Evolutionary conservation across 768 basidiomycete species (phyloP).

Genomic region (Suillus variegatus): DNA sequence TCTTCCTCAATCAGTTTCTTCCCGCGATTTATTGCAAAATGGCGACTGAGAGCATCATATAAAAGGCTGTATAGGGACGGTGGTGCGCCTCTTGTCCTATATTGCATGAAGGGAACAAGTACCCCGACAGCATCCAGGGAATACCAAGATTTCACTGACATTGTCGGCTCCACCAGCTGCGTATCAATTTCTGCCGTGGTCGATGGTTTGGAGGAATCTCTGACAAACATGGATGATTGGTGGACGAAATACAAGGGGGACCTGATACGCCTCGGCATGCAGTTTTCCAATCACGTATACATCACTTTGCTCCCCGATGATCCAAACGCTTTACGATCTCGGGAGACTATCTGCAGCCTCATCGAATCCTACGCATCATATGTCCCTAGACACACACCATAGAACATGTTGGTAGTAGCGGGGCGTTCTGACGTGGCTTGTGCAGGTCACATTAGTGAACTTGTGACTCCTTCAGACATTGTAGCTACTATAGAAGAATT

Average conservation of each 20-base stretch:
- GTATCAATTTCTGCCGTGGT: conserved; percentile 33
- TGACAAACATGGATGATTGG: conserved; percentile 38
- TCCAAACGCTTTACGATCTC: not conserved
- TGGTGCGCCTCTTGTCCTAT: not conserved
- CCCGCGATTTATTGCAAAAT: not conserved
- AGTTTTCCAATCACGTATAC: conserved; percentile 40
- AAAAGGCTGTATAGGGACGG: not conserved
- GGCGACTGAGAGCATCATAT: not conserved
- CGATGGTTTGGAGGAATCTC: conserved; percentile 29
- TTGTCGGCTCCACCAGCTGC: conserved; percentile 4
- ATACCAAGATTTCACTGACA: not conserved
- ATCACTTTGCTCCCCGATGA: conserved; percentile 31
- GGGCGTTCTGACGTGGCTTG: no score
- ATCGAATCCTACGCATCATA: not conserved
- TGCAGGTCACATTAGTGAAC: not conserved
- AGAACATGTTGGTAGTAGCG: no score
- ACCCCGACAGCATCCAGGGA: not conserved
- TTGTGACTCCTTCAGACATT: not conserved
- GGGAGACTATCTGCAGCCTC: no score
- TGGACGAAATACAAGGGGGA: conserved; percentile 38
- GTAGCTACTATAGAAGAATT: not conserved
- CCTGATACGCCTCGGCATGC: conserved; percentile 36
- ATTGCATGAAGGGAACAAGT: not conserved
- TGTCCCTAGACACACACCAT: no score
- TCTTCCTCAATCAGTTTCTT: not conserved